Evolutionary conservation across 352 stramenopile genomes (phyloP).

Genomic region (Globisporangium middletonii): DNA sequence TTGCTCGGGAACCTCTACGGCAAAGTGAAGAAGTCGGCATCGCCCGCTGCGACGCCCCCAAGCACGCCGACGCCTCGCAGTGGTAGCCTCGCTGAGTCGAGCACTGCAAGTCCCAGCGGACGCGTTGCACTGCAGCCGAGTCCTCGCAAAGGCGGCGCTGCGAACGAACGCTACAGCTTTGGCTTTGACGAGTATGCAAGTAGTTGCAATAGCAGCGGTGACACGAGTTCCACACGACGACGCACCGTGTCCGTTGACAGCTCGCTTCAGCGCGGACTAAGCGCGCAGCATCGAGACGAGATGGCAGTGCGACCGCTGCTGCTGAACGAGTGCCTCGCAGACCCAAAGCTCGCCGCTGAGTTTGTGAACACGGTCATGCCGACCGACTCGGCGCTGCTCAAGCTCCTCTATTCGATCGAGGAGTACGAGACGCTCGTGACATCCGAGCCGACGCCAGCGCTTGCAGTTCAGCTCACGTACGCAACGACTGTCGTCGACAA

Average conservation of each 20-base stretch:
- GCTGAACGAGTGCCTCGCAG: slow-evolving; percentile 32
- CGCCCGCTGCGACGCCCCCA: slow-evolving; percentile 2
- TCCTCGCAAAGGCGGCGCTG: slow-evolving; percentile 3
- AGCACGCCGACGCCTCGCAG: neutral
- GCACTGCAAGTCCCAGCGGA: neutral
- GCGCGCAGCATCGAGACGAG: neutral
- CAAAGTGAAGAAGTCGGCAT: slow-evolving; percentile 10
- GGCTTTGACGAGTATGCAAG: slow-evolving; percentile 28
- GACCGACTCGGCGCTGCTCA: slow-evolving; percentile 26
- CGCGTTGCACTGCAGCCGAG: slow-evolving; percentile 16
- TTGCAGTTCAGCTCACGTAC: slow-evolving; percentile 21
- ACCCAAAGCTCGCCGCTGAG: slow-evolving; percentile 37
- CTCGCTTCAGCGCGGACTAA: neutral
- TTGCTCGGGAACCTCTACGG: slow-evolving; percentile 7
- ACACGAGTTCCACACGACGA: neutral
- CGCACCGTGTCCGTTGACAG: neutral
- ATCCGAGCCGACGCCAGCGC: slow-evolving; percentile 8
- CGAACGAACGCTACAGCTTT: slow-evolving; percentile 6
- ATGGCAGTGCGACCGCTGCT: slow-evolving; percentile 4
- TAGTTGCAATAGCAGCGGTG: neutral
- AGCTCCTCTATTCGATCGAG: slow-evolving; percentile 34
- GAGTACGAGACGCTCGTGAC: slow-evolving; percentile 37
- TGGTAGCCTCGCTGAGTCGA: neutral
- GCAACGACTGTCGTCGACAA: slow-evolving; percentile 26
- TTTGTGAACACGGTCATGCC: slow-evolving; percentile 32